Evolutionary conservation across 768 basidiomycete genomes (phyloP).

Genomic region (Daedalea quercina): DNA sequence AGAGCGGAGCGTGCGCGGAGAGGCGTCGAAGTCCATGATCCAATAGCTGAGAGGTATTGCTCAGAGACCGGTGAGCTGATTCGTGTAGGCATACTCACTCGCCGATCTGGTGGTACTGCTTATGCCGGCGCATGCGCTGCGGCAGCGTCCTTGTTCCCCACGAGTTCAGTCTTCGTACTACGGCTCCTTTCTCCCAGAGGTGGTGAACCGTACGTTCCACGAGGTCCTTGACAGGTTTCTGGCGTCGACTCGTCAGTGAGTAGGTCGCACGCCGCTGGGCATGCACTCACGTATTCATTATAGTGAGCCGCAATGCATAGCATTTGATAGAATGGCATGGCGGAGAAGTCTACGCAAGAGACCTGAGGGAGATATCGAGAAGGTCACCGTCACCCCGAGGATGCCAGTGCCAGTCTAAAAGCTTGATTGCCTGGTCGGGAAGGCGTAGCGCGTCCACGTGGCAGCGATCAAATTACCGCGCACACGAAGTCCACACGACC

Average conservation of each 20-base stretch:
- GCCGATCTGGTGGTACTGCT: slow-evolving; percentile 49
- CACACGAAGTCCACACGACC: slow-evolving; percentile 1
- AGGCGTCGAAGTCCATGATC: slow-evolving; percentile 87
- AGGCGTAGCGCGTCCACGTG: slow-evolving; percentile 33
- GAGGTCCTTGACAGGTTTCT: slow-evolving; percentile 73
- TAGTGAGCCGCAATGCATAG: slow-evolving; percentile 77
- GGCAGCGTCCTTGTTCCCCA: slow-evolving; percentile 72
- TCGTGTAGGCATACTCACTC: slow-evolving; percentile 52
- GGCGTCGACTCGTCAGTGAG: slow-evolving; percentile 2
- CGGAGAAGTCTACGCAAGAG: not conserved
- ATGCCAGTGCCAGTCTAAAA: no score
- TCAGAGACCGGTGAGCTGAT: not conserved
- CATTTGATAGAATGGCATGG: slow-evolving; percentile 87
- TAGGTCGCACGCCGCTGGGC: not conserved
- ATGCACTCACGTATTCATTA: slow-evolving; percentile 55
- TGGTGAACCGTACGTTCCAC: slow-evolving; percentile 66
- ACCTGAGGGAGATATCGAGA: not conserved
- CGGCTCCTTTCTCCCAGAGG: slow-evolving; percentile 69
- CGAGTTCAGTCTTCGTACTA: slow-evolving; percentile 73
- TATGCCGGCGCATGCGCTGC: slow-evolving; percentile 63
- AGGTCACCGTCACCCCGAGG: no score
- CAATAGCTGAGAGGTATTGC: slow-evolving; percentile 55
- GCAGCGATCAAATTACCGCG: slow-evolving; percentile 35
- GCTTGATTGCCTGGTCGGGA: not conserved
- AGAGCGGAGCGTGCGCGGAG: slow-evolving; percentile 57